Evolutionary conservation across 352 stramenopile genomes (phyloP), one percentile per base, ranked within the genome.

Genomic region (Globisporangium uncinulatum): DNA sequence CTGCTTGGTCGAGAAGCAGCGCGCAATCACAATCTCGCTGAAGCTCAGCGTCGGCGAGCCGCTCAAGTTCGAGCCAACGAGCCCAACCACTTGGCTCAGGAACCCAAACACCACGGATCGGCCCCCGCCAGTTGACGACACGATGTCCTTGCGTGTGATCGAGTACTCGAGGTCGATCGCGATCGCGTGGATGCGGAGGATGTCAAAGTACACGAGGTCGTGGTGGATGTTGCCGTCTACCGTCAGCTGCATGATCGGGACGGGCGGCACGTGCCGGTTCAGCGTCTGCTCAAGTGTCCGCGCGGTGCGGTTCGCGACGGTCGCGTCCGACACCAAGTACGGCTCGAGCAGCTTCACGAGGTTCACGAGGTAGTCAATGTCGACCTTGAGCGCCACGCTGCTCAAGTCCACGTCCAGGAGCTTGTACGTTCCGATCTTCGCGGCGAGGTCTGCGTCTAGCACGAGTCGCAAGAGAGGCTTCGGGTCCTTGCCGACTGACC

Each of bases 281-380:
- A 95, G 70, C 1, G 83, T 86, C 31, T 63, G 57, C 17, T 91
- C 74, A 31, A 92, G 62, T 9, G 75, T 90, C 47, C 76, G 48
- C 17, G 81, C 69, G 9, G 85, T 87, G 3, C 74, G 78, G 31
- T 77, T 56, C 2, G 78, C 66, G 53, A 92, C 70, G 0, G 78
- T 83, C 20, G 83, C 59, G 54, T 91, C 82, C 1, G 81, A 90
- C 13, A 85, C 67, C 24, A 95, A 57, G 44, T 89, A 90, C 24
- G 83, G 85, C 32, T 95, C 85, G 24, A 95, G 55, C 42, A 95
- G 56, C 60, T 88, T 89, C 13, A 92, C 69, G 7, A 95, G 71
- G 56, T 79, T 92, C 41, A 93, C 72, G 47, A 95, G 56, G 56
- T 91, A 95, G 59, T 95, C 85, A 34, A 95, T 76, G 64, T 95